These are phyloP conservation scores for Paratrypanosoma confusum DNA, from an alignment of 208 protist species.

Conservation along the genomic window DNA sequence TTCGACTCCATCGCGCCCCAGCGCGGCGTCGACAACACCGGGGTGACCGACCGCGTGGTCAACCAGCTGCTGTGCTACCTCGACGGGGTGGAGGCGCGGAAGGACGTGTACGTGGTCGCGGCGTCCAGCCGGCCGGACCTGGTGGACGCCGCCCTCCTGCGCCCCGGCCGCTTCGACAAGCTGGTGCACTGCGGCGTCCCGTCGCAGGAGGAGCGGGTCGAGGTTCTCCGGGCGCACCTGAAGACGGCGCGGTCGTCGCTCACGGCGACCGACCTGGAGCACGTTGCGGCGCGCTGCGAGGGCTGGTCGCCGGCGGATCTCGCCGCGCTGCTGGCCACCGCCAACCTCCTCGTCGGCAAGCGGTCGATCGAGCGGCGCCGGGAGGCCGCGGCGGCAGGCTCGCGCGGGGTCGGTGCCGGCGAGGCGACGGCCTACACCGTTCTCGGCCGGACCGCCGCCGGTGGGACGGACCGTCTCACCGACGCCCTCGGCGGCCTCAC, in stretches of 20 bases:
- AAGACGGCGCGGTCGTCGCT: constrained; percentile 96
- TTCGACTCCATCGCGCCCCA: constrained; percentile 89
- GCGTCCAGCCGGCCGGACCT: constrained; percentile 98
- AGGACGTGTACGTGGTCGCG: constrained; percentile 96
- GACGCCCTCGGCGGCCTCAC: background rate
- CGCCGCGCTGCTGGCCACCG: constrained; percentile 58
- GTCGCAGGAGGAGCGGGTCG: constrained; percentile 51
- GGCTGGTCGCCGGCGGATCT: constrained; percentile 83
- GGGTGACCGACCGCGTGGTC: constrained; percentile 93
- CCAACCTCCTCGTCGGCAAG: constrained; percentile 53
- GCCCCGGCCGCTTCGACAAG: constrained; percentile 85
- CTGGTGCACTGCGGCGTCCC: constrained; percentile 79
- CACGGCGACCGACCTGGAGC: constrained; percentile 27
- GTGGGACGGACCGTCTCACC: background rate
- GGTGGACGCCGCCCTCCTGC: constrained; percentile 91
- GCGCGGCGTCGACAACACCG: constrained; percentile 78
- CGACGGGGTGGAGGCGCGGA: constrained; percentile 93
- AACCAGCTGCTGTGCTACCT: constrained; percentile 97
- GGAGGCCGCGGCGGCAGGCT: constrained; percentile 4
- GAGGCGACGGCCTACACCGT: background rate
- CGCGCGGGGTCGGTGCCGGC: too few relatives aligned
- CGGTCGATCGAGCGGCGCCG: constrained; percentile 42
- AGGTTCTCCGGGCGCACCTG: constrained; percentile 98
- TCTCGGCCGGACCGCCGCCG: background rate
- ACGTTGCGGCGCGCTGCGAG: constrained; percentile 36